phyloP scores from a whole-genome alignment of 306 rosid genomes.

The Pachyrhizus erosus region DNA sequence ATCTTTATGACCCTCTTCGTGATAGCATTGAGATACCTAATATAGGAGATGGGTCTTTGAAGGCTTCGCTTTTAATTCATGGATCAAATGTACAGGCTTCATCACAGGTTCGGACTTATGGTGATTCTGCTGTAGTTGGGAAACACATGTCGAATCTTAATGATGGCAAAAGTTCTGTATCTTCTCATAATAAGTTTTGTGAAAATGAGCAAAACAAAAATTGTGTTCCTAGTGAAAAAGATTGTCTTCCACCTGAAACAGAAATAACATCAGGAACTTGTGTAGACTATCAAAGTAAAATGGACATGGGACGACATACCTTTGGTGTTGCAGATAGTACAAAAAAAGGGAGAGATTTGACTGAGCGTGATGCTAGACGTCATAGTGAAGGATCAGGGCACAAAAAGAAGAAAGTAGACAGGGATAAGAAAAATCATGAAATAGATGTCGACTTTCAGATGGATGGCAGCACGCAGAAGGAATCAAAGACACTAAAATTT shows the following conservation, averaged over 20 bases:
- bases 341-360: constrained; percentile 42
- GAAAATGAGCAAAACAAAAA: constrained; percentile 59
- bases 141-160: constrained; percentile 56
- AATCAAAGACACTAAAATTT: constrained; percentile 58
- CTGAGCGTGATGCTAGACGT: constrained; percentile 46
- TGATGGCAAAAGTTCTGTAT: constrained; percentile 77
- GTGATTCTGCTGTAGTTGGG: constrained; percentile 57
- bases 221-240: constrained; percentile 54
- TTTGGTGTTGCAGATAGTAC: constrained; percentile 45
- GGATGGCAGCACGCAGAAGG: constrained; percentile 59
- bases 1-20: constrained; percentile 72
- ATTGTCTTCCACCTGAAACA: constrained; percentile 53
- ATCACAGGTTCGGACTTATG: constrained; percentile 45
- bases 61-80: constrained; percentile 59
- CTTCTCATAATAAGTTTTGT: constrained; percentile 67
- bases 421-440: constrained; percentile 53
- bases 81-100: constrained; percentile 56
- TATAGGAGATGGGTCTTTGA: constrained; percentile 64
- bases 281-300: constrained; percentile 53
- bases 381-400: constrained; percentile 57
- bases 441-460: constrained; percentile 53
- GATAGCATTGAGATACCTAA: constrained; percentile 81
- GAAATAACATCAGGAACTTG: constrained; percentile 67
- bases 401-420: constrained; percentile 57
- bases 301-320: constrained; percentile 49